These are phyloP conservation scores for Rhexocercosporidium sp. DNA, from an alignment of 2,329 filamentous ascomycete species.

Conservation along the genomic window DNA sequence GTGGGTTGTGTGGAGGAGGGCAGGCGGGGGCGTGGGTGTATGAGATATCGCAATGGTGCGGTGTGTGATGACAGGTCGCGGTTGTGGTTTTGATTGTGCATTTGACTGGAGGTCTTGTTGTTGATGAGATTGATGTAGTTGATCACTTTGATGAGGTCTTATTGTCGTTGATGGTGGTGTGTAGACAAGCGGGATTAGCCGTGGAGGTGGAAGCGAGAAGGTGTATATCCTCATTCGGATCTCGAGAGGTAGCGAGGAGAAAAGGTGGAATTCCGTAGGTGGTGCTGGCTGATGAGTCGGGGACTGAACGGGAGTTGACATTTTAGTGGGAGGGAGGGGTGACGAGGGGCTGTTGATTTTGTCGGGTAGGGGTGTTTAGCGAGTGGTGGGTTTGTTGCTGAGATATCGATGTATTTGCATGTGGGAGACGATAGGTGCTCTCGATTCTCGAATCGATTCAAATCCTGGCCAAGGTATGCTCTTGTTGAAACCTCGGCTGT, in stretches of 20 bases:
- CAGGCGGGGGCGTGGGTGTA: constrained; percentile 12
- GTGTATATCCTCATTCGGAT: constrained; percentile 33
- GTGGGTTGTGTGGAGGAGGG: constrained; percentile 23
- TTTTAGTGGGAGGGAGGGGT: neutral
- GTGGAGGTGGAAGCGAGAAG: constrained; percentile 26
- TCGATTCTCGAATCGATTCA: too few relatives aligned
- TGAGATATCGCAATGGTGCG: constrained; percentile 4
- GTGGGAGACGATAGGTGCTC: too few relatives aligned
- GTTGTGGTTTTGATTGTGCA: neutral
- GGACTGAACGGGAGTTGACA: neutral
- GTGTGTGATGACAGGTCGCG: neutral
- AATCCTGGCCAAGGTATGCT: too few relatives aligned
- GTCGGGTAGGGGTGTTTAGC: neutral
- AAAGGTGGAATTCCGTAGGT: constrained; percentile 20
- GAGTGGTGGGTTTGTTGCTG: neutral
- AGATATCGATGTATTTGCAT: too few relatives aligned
- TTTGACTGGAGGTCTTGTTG: neutral
- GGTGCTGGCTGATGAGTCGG: neutral
- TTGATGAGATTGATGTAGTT: too few relatives aligned
- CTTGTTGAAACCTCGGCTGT: too few relatives aligned
- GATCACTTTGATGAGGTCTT: neutral
- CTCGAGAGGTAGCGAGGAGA: constrained; percentile 32
- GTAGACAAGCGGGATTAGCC: constrained; percentile 27
- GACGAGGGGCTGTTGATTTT: too few relatives aligned
- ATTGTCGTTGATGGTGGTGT: constrained; percentile 5